Percentiles rank a stretch among this genome's conserved stretches.
phyloP scores from a whole-genome alignment of 305 asterid genomes.

The Striga hermonthica region DNA sequence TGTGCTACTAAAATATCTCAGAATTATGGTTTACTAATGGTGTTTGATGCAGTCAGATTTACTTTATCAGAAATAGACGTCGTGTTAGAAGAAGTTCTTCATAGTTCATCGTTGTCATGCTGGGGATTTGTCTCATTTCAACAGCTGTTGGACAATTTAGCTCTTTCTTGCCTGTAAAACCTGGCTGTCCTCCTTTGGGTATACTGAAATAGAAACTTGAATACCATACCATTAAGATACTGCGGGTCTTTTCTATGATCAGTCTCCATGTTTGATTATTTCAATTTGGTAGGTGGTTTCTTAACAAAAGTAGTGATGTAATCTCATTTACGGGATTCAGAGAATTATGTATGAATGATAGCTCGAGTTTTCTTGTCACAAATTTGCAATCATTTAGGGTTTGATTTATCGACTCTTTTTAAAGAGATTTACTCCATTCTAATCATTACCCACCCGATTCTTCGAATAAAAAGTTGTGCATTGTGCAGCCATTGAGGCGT shows the following conservation, averaged over 20 bases:
- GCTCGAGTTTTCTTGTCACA: not conserved
- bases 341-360: not conserved
- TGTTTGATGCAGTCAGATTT: not conserved
- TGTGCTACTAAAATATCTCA: not conserved
- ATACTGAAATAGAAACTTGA: not conserved
- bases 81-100: not conserved
- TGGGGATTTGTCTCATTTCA: conserved; percentile 1
- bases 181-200: not conserved
- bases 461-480: no score
- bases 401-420: no score
- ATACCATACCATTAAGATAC: not conserved
- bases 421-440: no score
- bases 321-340: not conserved
- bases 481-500: not conserved
- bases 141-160: not conserved
- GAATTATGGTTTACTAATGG: not conserved
- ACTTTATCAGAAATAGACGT: not conserved
- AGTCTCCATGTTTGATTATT: not conserved
- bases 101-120: not conserved
- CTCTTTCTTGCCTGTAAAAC: not conserved
- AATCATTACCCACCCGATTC: no score
- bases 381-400: not conserved
- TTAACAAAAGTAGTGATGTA: not conserved
- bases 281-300: conserved; percentile 7
- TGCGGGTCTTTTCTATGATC: not conserved